Evolutionary conservation across 768 basidiomycete genomes (phyloP).

Genomic region (Holtermannia corniformis): DNA sequence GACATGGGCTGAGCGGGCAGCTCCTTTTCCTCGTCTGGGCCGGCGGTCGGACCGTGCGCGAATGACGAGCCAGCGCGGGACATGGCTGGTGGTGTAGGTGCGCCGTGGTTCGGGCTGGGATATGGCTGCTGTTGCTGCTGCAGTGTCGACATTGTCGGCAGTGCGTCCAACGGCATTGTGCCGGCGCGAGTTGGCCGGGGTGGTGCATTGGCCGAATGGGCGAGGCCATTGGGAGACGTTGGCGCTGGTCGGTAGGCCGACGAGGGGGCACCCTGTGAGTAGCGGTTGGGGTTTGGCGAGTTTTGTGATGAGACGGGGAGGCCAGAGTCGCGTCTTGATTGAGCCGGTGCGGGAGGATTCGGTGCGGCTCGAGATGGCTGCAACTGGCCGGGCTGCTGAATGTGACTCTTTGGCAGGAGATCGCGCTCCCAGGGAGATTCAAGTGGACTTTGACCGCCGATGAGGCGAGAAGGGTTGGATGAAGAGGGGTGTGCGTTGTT

Average conservation of each 20-base stretch:
- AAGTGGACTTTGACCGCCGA: background rate
- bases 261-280: slow-evolving; percentile 24
- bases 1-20: slow-evolving; percentile 32
- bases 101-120: slow-evolving; percentile 15
- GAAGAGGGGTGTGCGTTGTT: slow-evolving; percentile 6
- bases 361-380: slow-evolving; percentile 31
- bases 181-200: slow-evolving; percentile 36
- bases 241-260: background rate
- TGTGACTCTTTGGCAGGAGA: background rate
- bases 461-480: slow-evolving; percentile 11
- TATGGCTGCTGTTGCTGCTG: background rate
- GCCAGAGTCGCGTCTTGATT: slow-evolving; percentile 19
- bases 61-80: slow-evolving; percentile 29
- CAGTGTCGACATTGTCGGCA: background rate
- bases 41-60: slow-evolving; percentile 9
- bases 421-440: slow-evolving; percentile 1
- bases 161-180: slow-evolving; percentile 26
- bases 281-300: slow-evolving; percentile 39
- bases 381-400: slow-evolving; percentile 1
- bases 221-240: background rate
- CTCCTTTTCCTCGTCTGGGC: slow-evolving; percentile 28
- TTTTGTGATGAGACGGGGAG: slow-evolving; percentile 22
- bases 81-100: slow-evolving; percentile 28
- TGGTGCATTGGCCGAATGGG: slow-evolving; percentile 16
- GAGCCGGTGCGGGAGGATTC: slow-evolving; percentile 20